Evolutionary conservation across 106 monocot genomes (phyloP).

Genomic region (Vanilla planifolia): DNA sequence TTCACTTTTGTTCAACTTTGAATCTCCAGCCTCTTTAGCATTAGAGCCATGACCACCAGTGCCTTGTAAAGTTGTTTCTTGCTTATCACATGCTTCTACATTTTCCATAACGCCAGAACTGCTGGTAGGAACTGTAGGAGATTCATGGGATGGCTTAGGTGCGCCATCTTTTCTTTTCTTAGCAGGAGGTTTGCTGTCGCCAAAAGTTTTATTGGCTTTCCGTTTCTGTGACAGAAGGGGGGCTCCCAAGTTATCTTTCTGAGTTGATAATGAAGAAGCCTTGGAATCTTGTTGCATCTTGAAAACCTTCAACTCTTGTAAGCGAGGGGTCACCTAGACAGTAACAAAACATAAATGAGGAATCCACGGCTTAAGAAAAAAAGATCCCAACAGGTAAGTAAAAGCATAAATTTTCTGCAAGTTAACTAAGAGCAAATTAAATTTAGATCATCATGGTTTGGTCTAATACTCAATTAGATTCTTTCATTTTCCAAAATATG

Average conservation of each 20-base stretch:
- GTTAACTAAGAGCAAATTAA: too few species aligned
- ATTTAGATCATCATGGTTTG: too few species aligned
- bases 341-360: too few species aligned
- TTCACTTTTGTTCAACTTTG: constrained; percentile 25
- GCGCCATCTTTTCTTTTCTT: constrained; percentile 48
- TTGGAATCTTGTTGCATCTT: constrained; percentile 63
- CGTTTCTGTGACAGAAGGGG: constrained; percentile 49
- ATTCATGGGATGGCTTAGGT: constrained; percentile 11
- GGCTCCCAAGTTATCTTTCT: constrained; percentile 22
- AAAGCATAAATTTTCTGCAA: too few species aligned
- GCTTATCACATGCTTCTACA: constrained; percentile 7
- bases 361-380: too few species aligned
- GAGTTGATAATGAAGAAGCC: constrained; percentile 13
- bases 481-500: too few species aligned
- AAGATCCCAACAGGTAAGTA: too few species aligned
- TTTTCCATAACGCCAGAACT: constrained; percentile 4
- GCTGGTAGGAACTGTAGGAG: constrained; percentile 13
- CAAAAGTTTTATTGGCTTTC: constrained; percentile 37
- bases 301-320: constrained; percentile 68
- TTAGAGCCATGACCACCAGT: constrained; percentile 5
- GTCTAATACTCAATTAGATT: too few species aligned
- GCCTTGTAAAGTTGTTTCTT: constrained; percentile 7
- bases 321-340: constrained; percentile 75
- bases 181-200: constrained; percentile 43
- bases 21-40: constrained; percentile 15